A percentile compares a stretch with the other conserved stretches of the same genome.
Evolutionary conservation across 768 basidiomycete species (phyloP).

Genomic region (Plicaturopsis crispa): DNA sequence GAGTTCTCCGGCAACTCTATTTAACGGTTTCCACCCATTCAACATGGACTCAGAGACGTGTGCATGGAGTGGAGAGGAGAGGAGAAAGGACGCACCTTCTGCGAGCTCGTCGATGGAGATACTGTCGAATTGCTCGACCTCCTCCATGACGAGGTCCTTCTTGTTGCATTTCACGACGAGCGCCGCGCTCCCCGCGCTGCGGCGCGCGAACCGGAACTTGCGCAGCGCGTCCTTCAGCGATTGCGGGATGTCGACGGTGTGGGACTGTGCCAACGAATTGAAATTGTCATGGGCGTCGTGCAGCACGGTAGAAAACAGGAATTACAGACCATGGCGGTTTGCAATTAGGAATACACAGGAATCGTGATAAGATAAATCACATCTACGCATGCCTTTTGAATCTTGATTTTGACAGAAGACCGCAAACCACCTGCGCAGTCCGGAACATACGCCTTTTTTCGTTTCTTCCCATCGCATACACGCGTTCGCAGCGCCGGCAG

Average conservation of each 20-base stretch:
- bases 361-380: too few relatives aligned
- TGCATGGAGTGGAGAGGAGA: not conserved
- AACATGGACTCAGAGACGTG: not conserved
- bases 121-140: conserved; percentile 71
- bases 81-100: conserved; percentile 50
- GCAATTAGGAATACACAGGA: too few relatives aligned
- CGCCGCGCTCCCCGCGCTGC: conserved; percentile 62
- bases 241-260: conserved; percentile 82
- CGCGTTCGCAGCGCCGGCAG: conserved; percentile 7
- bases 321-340: too few relatives aligned
- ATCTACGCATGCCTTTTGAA: too few relatives aligned
- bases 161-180: conserved; percentile 91
- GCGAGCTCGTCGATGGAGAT: conserved; percentile 78
- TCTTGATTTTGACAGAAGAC: too few relatives aligned
- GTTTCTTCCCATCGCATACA: conserved; percentile 1
- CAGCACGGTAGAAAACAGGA: too few relatives aligned
- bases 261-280: too few relatives aligned
- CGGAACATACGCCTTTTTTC: not conserved
- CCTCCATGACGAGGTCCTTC: conserved; percentile 69
- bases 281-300: too few relatives aligned
- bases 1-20: conserved; percentile 83
- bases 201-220: conserved; percentile 75
- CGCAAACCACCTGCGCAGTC: too few relatives aligned
- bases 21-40: not conserved
- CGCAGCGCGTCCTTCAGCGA: conserved; percentile 70